Percentiles rank a stretch among this genome's conserved stretches.
phyloP scores from a whole-genome alignment of 2,329 filamentous ascomycete genomes.

The Xylariaceae sp. region DNA sequence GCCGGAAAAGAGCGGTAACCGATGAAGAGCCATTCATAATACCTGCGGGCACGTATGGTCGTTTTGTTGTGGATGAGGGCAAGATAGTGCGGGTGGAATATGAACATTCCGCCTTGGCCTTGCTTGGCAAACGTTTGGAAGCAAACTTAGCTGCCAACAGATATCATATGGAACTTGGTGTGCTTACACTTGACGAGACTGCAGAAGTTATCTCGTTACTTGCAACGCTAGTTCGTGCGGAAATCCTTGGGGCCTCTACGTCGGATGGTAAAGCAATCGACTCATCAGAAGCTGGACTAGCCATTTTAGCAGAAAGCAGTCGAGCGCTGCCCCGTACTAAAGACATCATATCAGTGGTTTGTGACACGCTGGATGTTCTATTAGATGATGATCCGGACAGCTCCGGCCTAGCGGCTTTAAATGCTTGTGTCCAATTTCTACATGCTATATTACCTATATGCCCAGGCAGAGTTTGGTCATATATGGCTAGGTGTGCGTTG shows the following conservation, averaged over 20 bases:
- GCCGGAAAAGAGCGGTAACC: slow-evolving; percentile 50
- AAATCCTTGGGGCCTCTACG: slow-evolving; percentile 46
- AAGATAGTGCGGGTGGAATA: slow-evolving; percentile 80
- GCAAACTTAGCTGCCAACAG: slow-evolving; percentile 66
- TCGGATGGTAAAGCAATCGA: slow-evolving; percentile 26
- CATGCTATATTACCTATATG: slow-evolving; percentile 73
- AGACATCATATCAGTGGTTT: slow-evolving; percentile 82
- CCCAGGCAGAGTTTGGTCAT: slow-evolving; percentile 88
- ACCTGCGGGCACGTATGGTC: slow-evolving; percentile 68
- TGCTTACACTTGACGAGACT: slow-evolving; percentile 65
- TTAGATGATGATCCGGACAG: slow-evolving; percentile 68
- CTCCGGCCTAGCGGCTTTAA: slow-evolving; percentile 68
- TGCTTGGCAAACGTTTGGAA: slow-evolving; percentile 78
- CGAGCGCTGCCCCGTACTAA: slow-evolving; percentile 61
- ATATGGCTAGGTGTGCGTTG: slow-evolving; percentile 80
- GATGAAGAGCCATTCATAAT: slow-evolving; percentile 65
- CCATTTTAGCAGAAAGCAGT: slow-evolving; percentile 64
- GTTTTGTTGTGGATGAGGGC: slow-evolving; percentile 78
- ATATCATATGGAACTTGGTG: slow-evolving; percentile 58
- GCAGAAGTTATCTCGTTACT: slow-evolving; percentile 78
- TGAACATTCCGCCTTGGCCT: slow-evolving; percentile 77
- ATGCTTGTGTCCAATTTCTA: slow-evolving; percentile 80
- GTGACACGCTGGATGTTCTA: slow-evolving; percentile 80
- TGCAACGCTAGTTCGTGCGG: slow-evolving; percentile 68
- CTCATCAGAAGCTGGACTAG: slow-evolving; percentile 45